Conservation (phyloP, 495 filamentous ascomycete genomes). For the Neurospora sp. region DNA sequence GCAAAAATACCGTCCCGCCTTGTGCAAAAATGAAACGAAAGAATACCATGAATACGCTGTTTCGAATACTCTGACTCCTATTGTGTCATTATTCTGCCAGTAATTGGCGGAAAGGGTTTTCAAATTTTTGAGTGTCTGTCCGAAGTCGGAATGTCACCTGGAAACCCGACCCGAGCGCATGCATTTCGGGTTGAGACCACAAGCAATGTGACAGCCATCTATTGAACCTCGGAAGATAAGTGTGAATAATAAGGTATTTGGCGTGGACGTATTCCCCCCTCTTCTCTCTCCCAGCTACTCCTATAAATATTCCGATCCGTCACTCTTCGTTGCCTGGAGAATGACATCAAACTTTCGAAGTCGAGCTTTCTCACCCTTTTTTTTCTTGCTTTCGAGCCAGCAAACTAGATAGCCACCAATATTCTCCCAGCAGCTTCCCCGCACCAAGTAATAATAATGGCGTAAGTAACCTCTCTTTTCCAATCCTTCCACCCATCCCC, state of each 20-base stretch:
- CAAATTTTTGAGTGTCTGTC: not conserved
- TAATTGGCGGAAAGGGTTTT: not conserved
- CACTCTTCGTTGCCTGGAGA: not conserved
- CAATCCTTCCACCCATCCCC: not conserved
- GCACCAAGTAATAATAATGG: not conserved
- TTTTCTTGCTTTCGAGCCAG: not conserved
- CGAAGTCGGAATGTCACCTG: not conserved
- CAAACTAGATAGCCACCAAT: not conserved
- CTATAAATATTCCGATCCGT: not conserved
- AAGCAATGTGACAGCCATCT: not conserved
- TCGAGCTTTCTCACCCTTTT: not conserved
- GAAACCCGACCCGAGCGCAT: not conserved
- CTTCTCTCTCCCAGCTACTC: too few relatives aligned
- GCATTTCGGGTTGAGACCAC: not conserved
- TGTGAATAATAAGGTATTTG: not conserved
- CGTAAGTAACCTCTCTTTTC: not conserved
- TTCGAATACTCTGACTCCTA: not conserved
- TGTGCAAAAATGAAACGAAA: not conserved
- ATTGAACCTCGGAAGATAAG: not conserved
- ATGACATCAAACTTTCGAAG: not conserved
- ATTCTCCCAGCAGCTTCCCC: not conserved
- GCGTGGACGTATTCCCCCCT: not conserved
- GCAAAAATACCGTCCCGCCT: not conserved
- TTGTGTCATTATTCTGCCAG: not conserved
- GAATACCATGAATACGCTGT: not conserved